Percentiles rank a stretch among this genome's conserved stretches.
Conservation (phyloP, 345 rosid species). For the Corchorus capsularis region DNA sequence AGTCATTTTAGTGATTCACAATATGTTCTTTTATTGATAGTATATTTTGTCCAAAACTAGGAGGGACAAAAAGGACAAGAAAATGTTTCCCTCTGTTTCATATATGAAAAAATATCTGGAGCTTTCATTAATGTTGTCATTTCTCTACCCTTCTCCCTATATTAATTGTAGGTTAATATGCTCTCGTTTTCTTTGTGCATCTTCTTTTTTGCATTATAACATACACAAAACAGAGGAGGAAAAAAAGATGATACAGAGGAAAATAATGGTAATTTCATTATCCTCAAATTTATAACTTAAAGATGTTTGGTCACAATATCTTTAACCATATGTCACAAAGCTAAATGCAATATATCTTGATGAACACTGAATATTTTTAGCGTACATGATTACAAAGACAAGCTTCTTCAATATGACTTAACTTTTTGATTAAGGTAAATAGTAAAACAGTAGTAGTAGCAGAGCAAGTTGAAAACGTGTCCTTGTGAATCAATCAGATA, state of each 20-base stretch:
- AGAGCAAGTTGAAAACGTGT: neutral
- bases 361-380: neutral
- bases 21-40: neutral
- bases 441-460: constrained; percentile 6
- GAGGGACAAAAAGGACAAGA: neutral
- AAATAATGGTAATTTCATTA: neutral
- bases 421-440: constrained; percentile 10
- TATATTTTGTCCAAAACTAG: neutral
- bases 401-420: neutral
- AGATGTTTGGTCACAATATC: neutral
- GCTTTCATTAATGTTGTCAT: neutral
- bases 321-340: neutral
- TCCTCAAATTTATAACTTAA: neutral
- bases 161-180: neutral
- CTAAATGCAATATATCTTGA: neutral
- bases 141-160: neutral
- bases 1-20: neutral
- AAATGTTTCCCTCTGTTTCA: neutral
- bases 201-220: neutral
- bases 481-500: constrained; percentile 28
- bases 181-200: neutral
- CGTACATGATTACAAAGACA: neutral
- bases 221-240: neutral
- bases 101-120: neutral
- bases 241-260: neutral